Evolutionary conservation across 257 asterid genomes (phyloP).

Genomic region (Jacaranda mimosifolia): DNA sequence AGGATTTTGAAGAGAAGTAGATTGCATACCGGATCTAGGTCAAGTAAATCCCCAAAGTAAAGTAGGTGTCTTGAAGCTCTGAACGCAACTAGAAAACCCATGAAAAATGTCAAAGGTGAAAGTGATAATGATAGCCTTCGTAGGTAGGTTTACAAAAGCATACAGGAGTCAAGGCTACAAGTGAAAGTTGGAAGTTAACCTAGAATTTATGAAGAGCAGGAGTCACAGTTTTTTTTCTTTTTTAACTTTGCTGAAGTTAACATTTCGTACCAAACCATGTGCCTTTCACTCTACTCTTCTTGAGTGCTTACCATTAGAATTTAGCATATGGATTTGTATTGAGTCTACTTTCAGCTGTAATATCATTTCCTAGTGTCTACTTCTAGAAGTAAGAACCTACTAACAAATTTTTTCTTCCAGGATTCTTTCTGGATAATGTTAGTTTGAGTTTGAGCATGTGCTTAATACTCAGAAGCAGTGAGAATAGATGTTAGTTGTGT

Average conservation of each 20-base stretch:
- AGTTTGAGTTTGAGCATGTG: slow-evolving; percentile 13
- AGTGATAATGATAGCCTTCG: slow-evolving; percentile 5
- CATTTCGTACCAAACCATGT: slow-evolving; percentile 1
- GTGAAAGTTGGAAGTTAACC: slow-evolving; percentile 17
- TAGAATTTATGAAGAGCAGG: background rate
- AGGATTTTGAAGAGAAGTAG: slow-evolving; percentile 3
- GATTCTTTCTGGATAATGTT: slow-evolving; percentile 13
- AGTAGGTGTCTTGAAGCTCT: slow-evolving; percentile 30
- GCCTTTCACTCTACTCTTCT: slow-evolving; percentile 18
- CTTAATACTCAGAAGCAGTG: background rate
- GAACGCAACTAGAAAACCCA: slow-evolving; percentile 6
- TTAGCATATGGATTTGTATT: background rate
- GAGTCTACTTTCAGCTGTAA: slow-evolving; percentile 21
- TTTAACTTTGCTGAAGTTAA: background rate
- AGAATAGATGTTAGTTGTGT: slow-evolving; percentile 17
- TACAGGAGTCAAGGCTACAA: slow-evolving; percentile 7
- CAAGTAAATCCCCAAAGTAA: slow-evolving; percentile 2
- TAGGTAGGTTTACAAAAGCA: slow-evolving; percentile 11
- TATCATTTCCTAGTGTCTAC: slow-evolving; percentile 1
- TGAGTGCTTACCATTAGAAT: background rate
- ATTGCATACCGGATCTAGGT: slow-evolving; percentile 11
- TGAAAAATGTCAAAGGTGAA: slow-evolving; percentile 26
- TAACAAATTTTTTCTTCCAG: background rate
- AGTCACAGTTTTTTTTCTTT: background rate
- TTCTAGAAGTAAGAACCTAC: background rate